Conservation (phyloP, 2,329 filamentous ascomycete genomes). For the Xylaria sp. region DNA sequence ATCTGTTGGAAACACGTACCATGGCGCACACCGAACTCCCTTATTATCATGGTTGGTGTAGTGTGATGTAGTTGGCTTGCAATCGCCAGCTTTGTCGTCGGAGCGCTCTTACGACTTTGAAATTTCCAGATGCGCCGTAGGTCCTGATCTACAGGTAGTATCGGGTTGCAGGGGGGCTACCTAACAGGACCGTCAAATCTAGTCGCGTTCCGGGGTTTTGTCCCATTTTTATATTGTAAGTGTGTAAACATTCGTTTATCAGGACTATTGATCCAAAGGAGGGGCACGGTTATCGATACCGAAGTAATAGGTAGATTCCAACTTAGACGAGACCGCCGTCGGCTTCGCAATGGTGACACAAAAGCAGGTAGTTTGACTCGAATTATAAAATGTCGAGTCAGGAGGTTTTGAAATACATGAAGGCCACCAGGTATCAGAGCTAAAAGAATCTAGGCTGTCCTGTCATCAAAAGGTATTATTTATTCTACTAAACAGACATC, state of each 20-base stretch:
- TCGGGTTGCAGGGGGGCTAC: background rate
- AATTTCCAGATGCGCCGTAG: conserved; percentile 35
- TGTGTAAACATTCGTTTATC: background rate
- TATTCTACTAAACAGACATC: conserved; percentile 32
- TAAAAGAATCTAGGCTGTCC: background rate
- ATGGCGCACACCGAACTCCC: conserved; percentile 49
- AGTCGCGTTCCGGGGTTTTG: conserved; percentile 10
- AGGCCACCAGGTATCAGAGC: background rate
- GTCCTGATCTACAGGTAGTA: background rate
- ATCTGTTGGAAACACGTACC: conserved; percentile 37
- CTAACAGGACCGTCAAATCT: conserved; percentile 18
- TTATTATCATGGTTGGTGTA: conserved; percentile 48
- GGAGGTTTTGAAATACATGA: too few relatives aligned
- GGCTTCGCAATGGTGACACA: background rate
- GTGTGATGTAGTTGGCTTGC: conserved; percentile 19
- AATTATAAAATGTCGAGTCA: too few relatives aligned
- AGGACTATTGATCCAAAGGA: background rate
- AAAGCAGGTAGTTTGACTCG: background rate
- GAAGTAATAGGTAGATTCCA: too few relatives aligned
- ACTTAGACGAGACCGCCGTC: too few relatives aligned
- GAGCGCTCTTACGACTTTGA: conserved; percentile 32
- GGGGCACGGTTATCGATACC: background rate
- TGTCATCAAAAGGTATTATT: conserved; percentile 35
- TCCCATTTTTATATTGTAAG: background rate
- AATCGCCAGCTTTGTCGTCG: conserved; percentile 10